A percentile compares a stretch with the other conserved stretches of the same genome.
These are phyloP conservation scores for Conoideocrella luteorostrata DNA, from an alignment of 2,329 filamentous ascomycete species.

Conservation along the genomic window DNA sequence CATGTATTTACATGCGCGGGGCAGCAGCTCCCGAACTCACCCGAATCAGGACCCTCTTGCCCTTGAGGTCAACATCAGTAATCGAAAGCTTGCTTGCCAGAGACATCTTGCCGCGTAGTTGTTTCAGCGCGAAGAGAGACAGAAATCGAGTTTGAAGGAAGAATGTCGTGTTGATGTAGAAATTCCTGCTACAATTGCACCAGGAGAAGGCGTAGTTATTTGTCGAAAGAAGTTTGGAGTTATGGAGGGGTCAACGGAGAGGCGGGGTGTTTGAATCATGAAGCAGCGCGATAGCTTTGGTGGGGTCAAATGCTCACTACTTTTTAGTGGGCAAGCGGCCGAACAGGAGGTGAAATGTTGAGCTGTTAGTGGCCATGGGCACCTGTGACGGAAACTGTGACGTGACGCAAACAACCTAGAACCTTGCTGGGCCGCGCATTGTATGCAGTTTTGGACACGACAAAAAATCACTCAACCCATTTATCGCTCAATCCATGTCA, in stretches of 20 bases:
- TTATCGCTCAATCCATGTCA: too few relatives aligned
- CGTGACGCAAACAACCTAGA: background rate
- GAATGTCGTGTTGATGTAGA: background rate
- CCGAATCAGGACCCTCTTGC: slow-evolving; percentile 95
- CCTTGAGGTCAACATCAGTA: slow-evolving; percentile 93
- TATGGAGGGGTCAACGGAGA: slow-evolving; percentile 9
- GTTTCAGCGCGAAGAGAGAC: background rate
- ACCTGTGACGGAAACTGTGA: background rate
- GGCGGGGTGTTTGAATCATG: slow-evolving; percentile 1
- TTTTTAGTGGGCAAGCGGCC: background rate
- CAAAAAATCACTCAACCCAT: too few relatives aligned
- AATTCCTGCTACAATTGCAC: background rate
- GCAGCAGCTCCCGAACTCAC: slow-evolving; percentile 50
- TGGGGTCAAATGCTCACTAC: background rate
- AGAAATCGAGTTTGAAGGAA: background rate
- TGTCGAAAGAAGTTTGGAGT: slow-evolving; percentile 1
- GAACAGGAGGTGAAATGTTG: background rate
- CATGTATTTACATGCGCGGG: background rate
- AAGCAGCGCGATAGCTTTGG: background rate
- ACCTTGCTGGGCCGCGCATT: background rate
- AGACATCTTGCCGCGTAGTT: slow-evolving; percentile 64
- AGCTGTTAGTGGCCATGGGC: background rate
- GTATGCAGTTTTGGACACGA: background rate
- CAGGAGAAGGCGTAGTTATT: background rate
- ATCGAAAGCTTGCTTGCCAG: slow-evolving; percentile 98